Percentiles rank a stretch among this genome's conserved stretches.
phyloP scores from a whole-genome alignment of 2,329 filamentous ascomycete species.

The Claviceps arundinis region DNA sequence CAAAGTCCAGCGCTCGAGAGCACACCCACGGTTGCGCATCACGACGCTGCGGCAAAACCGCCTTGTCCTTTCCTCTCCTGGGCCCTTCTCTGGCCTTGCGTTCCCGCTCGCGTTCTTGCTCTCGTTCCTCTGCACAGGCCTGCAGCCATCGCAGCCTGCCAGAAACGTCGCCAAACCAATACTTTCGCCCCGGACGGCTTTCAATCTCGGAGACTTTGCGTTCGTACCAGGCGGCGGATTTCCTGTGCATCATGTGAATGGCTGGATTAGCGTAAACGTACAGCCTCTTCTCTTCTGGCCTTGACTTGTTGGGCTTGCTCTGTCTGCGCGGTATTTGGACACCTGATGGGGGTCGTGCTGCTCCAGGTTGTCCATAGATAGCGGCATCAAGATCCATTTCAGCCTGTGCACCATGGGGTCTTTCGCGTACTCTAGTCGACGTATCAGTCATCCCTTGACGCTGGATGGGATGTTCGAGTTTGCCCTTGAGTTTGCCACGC shows the following conservation, averaged over 20 bases:
- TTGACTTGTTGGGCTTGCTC: neutral
- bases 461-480: neutral
- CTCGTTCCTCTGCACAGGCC: constrained; percentile 8
- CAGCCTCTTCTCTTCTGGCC: constrained; percentile 18
- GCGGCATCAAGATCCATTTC: constrained; percentile 22
- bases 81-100: neutral
- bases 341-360: constrained; percentile 12
- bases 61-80: too few species aligned
- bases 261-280: constrained; percentile 38
- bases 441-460: too few species aligned
- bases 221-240: constrained; percentile 31
- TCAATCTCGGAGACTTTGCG: constrained; percentile 37
- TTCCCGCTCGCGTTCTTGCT: constrained; percentile 7
- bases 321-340: constrained; percentile 7
- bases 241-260: constrained; percentile 31
- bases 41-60: neutral
- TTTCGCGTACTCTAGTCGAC: neutral
- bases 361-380: constrained; percentile 24
- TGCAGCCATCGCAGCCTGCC: constrained; percentile 23
- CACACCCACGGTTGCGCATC: constrained; percentile 18
- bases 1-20: constrained; percentile 21
- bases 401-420: neutral
- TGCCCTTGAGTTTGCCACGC: neutral
- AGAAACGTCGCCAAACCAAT: constrained; percentile 33
- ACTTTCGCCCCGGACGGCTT: constrained; percentile 34